Conservation (phyloP, 179 eudicot species). For the Gypsophila paniculata region DNA sequence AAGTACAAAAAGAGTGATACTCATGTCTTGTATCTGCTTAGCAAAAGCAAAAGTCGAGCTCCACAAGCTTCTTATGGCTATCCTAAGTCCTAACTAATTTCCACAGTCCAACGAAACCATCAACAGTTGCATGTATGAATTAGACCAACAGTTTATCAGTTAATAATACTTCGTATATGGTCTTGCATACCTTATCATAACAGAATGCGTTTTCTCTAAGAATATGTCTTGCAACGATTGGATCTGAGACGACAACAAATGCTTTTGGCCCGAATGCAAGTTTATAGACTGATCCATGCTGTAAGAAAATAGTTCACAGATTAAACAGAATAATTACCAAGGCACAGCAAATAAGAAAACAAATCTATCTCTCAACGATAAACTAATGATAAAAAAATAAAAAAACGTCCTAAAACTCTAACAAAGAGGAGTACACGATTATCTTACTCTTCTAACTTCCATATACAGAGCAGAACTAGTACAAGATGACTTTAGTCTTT, state of each 20-base stretch:
- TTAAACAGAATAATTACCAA: not conserved
- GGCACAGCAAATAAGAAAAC: not conserved
- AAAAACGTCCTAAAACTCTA: slow-evolving; percentile 11
- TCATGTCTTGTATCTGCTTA: not conserved
- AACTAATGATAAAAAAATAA: not conserved
- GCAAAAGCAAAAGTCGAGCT: not conserved
- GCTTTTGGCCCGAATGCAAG: slow-evolving; percentile 99
- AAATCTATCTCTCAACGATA: not conserved
- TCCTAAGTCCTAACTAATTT: not conserved
- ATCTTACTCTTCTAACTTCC: not conserved
- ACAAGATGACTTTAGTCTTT: not conserved
- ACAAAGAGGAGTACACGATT: not conserved
- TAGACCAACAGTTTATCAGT: not conserved
- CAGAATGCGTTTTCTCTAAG: slow-evolving; percentile 96
- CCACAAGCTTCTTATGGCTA: slow-evolving; percentile 4
- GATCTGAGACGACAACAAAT: slow-evolving; percentile 95
- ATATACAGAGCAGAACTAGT: not conserved
- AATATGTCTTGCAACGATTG: slow-evolving; percentile 78
- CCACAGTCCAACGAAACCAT: not conserved
- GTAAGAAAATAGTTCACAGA: slow-evolving; percentile 26
- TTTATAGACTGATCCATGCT: slow-evolving; percentile 97
- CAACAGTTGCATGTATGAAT: slow-evolving; percentile 1
- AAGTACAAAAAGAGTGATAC: no score
- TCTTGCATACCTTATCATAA: slow-evolving; percentile 85
- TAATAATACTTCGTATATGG: not conserved